A percentile compares a stretch with the other conserved stretches of the same genome.
These are phyloP conservation scores for Oenanthe javanica DNA, from an alignment of 140 eudicot species.

Conservation along the genomic window DNA sequence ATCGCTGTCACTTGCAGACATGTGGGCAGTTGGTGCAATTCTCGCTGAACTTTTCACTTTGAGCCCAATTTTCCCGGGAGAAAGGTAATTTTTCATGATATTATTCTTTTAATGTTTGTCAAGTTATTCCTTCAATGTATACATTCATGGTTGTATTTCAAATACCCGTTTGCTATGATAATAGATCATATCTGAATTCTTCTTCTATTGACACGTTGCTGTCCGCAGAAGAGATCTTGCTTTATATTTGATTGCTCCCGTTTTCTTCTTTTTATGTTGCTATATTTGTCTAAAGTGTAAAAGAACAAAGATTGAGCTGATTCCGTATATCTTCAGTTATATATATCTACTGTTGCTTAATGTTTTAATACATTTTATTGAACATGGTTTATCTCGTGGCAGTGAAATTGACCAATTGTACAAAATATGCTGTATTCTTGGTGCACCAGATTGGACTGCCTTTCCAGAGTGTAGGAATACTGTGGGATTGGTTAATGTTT, in stretches of 20 bases:
- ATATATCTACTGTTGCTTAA: background rate
- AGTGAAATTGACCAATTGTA: conserved; percentile 91
- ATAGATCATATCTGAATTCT: background rate
- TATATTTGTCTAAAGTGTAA: background rate
- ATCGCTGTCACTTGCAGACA: conserved; percentile 46
- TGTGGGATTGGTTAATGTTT: conserved; percentile 41
- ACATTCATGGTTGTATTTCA: background rate
- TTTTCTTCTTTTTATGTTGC: background rate
- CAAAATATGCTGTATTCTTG: conserved; percentile 87
- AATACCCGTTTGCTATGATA: no score
- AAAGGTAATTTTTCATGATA: conserved; percentile 38
- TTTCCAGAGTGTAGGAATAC: conserved; percentile 71
- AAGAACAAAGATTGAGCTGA: background rate
- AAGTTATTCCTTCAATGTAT: background rate
- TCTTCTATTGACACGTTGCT: background rate
- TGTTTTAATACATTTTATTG: background rate
- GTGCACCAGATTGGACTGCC: conserved; percentile 65
- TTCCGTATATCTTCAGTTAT: background rate
- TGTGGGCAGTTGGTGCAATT: conserved; percentile 99
- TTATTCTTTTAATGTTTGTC: background rate
- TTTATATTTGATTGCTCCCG: background rate
- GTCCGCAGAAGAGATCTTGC: background rate
- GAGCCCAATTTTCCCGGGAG: conserved; percentile 85
- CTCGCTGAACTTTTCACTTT: conserved; percentile 87
- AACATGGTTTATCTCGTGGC: conserved; percentile 15